Evolutionary conservation across 495 filamentous ascomycete species (phyloP).

Genomic region (Tuber magnatum): DNA sequence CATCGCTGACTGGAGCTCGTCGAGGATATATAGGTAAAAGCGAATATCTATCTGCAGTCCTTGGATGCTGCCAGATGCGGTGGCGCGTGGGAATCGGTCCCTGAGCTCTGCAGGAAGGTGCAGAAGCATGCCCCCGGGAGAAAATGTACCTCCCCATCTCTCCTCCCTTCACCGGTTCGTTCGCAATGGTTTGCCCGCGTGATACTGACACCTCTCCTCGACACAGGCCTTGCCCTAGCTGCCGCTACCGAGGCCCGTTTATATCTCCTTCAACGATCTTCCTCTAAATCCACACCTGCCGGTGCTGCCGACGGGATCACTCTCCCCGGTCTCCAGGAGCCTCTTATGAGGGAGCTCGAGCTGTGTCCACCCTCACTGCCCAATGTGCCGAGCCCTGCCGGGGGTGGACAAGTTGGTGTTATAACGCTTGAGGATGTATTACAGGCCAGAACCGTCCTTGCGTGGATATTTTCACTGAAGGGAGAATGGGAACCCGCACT

Average conservation of each 20-base stretch:
- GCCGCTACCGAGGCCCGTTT: constrained; percentile 36
- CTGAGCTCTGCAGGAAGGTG: constrained; percentile 82
- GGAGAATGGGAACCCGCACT: constrained; percentile 35
- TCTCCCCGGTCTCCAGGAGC: constrained; percentile 21
- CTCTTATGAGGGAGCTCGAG: constrained; percentile 30
- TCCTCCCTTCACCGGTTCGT: not conserved
- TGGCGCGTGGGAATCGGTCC: constrained; percentile 78
- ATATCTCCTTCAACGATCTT: constrained; percentile 25
- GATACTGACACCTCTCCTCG: constrained; percentile 10
- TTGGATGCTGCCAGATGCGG: constrained; percentile 82
- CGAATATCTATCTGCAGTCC: constrained; percentile 66
- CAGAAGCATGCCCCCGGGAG: constrained; percentile 86
- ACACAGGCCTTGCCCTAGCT: constrained; percentile 34
- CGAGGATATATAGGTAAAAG: constrained; percentile 55
- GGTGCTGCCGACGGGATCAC: constrained; percentile 12
- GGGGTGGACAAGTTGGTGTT: constrained; percentile 31
- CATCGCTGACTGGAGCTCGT: constrained; percentile 3
- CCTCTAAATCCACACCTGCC: constrained; percentile 7
- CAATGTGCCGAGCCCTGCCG: constrained; percentile 33
- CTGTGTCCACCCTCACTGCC: constrained; percentile 6
- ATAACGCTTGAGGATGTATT: constrained; percentile 36
- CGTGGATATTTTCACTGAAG: constrained; percentile 34
- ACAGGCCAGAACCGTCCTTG: constrained; percentile 37
- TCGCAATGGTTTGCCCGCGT: constrained; percentile 10
- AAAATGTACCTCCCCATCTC: constrained; percentile 56